A percentile compares a stretch with the other conserved stretches of the same genome.
Evolutionary conservation across 306 rosid genomes (phyloP).

Genomic region (Quercus dentata): DNA sequence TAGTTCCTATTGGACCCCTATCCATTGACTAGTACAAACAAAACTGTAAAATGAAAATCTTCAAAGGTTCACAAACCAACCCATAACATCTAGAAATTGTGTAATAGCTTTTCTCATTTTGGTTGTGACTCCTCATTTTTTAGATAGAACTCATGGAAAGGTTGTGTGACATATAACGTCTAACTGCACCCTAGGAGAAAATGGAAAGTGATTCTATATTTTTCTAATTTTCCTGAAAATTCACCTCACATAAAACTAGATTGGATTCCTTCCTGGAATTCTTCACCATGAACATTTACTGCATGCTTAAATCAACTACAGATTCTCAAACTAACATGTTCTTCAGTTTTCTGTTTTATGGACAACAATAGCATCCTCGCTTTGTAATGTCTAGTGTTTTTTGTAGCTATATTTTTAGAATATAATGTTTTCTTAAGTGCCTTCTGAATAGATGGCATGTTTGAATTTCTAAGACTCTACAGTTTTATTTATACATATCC

Average conservation of each 20-base stretch:
- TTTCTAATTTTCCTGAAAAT: not conserved
- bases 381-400: not conserved
- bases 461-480: not conserved
- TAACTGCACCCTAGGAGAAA: slow-evolving; percentile 6
- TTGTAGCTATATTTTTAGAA: slow-evolving; percentile 4
- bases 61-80: not conserved
- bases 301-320: not conserved
- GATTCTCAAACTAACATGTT: not conserved
- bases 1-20: not conserved
- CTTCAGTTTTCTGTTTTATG: not conserved
- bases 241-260: not conserved
- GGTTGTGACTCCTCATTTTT: not conserved
- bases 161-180: slow-evolving; percentile 7
- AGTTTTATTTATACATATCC: slow-evolving; percentile 28
- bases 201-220: slow-evolving; percentile 9
- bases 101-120: not conserved
- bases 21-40: not conserved
- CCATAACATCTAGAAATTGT: not conserved
- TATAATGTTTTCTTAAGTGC: slow-evolving; percentile 6
- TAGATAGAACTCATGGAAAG: not conserved
- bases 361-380: not conserved
- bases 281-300: not conserved
- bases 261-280: slow-evolving; percentile 14
- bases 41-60: not conserved
- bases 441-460: slow-evolving; percentile 9